Conservation (phyloP, 2,329 filamentous ascomycete genomes). For the Pseudopithomyces chartarum region DNA sequence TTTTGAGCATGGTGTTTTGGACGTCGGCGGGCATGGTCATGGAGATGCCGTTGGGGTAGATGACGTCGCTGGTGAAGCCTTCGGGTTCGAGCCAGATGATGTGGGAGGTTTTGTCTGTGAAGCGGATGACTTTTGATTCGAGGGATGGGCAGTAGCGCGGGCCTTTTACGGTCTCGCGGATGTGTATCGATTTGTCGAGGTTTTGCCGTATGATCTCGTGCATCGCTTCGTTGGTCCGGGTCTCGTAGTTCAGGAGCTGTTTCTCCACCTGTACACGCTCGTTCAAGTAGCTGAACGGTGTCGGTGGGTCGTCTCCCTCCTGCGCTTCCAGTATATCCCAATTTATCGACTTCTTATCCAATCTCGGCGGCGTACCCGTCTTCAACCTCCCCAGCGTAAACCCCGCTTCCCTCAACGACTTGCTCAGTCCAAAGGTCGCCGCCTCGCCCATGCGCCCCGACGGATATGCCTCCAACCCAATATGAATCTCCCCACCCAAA, state of each 20-base stretch:
- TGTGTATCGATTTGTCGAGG: constrained; percentile 95
- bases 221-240: constrained; percentile 80
- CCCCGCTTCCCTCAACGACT: constrained; percentile 84
- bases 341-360: constrained; percentile 82
- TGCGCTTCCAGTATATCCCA: constrained; percentile 75
- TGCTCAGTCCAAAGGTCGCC: constrained; percentile 89
- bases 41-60: constrained; percentile 96
- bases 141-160: constrained; percentile 95
- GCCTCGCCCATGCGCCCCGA: constrained; percentile 93
- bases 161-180: constrained; percentile 91
- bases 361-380: constrained; percentile 90
- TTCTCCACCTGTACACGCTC: constrained; percentile 75
- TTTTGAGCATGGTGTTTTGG: constrained; percentile 83
- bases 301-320: constrained; percentile 80
- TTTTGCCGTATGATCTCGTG: constrained; percentile 87
- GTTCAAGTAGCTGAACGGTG: constrained; percentile 91
- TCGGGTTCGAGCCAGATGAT: constrained; percentile 98
- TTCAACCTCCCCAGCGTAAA: constrained; percentile 90
- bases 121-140: constrained; percentile 91
- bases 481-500: constrained; percentile 93
- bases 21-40: constrained; percentile 94
- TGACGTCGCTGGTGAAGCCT: constrained; percentile 84
- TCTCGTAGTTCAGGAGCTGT: constrained; percentile 85
- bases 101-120: constrained; percentile 78
- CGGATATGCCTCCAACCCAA: constrained; percentile 82